Base-by-base conservation (phyloP, 169 alveolate species). In the Condylostoma magnum region DNA sequence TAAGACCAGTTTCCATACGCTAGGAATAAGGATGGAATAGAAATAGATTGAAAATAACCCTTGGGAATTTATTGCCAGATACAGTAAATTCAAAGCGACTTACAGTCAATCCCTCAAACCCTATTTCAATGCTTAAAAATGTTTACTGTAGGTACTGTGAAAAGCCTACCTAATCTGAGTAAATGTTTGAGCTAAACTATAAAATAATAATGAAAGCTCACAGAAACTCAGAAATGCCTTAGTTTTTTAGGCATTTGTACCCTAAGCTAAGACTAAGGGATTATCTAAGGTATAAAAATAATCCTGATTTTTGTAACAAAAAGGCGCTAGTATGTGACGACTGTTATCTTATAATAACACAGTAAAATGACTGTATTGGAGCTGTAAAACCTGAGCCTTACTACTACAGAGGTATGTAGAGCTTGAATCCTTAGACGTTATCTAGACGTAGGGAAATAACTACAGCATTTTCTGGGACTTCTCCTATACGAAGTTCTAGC, bases 271-370 rank as follows among this genome's bases (percentile, higher is more conserved):
- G 54, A 69, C 70, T 46, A 28, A 63, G 54, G 1, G 47, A 69
- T 38, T 69, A 20, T 41, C 18, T 22, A 2, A 36, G 30, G 15
- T 51, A 46, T 4, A 20, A 28, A 8, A 51, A 51, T 41, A 69
- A 69, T 37, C 34, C 22, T 5, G 27, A 48, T 8, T 69, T 69
- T 27, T 44, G 51, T 5, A 30, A 50, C 4, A 69, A 58, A 51
- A 33, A 28, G 3, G 34, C 69, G 38, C 51, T 20, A n/a, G 33
- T 69, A 22, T 69, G 78, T 38, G 68, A 69, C 38, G 78, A 69
- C 30, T 69, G 78, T 38, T 52, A 77, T 68, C 52, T 68, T 63
- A 15, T 67, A 72, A 1, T 60, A 51, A 74, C 79, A 60, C 58
- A 68, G 73, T 47, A 46, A 68, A 22, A 69, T 74, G 78, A 77